Conservation (phyloP, 345 rosid species). For the Populus ilicifolia region DNA sequence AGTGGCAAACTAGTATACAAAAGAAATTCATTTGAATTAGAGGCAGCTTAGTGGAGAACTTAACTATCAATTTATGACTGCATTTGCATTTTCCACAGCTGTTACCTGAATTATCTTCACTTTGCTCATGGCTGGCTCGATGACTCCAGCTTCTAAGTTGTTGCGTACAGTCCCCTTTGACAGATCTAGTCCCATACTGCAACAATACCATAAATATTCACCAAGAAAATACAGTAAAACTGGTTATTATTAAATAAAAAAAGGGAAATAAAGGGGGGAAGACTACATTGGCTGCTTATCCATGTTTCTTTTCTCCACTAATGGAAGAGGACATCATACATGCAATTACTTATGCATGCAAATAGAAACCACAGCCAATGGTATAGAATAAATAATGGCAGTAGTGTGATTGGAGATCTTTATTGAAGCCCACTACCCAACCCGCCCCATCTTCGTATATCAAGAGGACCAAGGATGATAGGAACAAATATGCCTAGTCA, state of each 20-base stretch:
- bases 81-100: not conserved
- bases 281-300: not conserved
- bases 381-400: not conserved
- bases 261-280: not conserved
- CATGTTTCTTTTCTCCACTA: not conserved
- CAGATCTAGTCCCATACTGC: conserved; percentile 97
- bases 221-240: not conserved
- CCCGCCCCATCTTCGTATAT: not conserved
- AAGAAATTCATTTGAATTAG: not conserved
- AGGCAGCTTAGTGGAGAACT: not conserved
- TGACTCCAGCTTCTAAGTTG: conserved; percentile 97
- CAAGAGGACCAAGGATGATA: not conserved
- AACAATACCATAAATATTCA: conserved; percentile 13
- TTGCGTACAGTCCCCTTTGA: conserved; percentile 72
- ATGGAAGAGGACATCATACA: not conserved
- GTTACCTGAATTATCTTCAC: conserved; percentile 96
- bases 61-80: not conserved
- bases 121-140: conserved; percentile 99
- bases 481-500: not conserved
- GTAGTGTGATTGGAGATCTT: not conserved
- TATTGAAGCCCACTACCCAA: not conserved
- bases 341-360: not conserved
- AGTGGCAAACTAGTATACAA: conserved; percentile 62
- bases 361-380: not conserved
- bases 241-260: not conserved